phyloP scores from a whole-genome alignment of 345 rosid genomes.

The Cardamine resedifolia region DNA sequence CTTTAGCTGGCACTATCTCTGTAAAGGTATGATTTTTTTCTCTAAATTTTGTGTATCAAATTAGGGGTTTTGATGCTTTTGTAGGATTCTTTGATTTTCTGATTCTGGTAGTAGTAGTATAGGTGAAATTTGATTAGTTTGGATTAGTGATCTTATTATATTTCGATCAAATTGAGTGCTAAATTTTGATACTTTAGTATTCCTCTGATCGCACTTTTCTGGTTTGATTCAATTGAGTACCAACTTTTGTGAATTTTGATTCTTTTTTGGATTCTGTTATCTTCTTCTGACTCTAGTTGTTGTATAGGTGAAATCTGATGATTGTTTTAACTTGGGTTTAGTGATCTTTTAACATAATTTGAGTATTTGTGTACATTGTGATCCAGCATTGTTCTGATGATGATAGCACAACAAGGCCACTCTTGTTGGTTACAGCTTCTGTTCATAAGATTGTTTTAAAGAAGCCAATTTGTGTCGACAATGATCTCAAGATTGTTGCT shows the following conservation, averaged over 20 bases:
- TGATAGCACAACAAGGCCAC: slow-evolving; percentile 78
- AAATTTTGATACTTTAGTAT: not conserved
- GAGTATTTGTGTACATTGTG: slow-evolving; percentile 3
- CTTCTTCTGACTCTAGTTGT: not conserved
- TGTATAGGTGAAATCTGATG: not conserved
- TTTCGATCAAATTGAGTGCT: not conserved
- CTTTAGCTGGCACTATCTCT: slow-evolving; percentile 86
- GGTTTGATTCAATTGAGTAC: not conserved
- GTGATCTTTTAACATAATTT: not conserved
- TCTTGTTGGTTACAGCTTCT: slow-evolving; percentile 82
- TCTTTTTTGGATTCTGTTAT: too few species aligned
- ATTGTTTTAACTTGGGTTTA: not conserved
- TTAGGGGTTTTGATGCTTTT: not conserved
- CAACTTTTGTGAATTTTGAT: not conserved
- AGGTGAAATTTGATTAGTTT: too few species aligned
- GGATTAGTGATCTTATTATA: too few species aligned
- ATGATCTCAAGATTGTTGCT: slow-evolving; percentile 69
- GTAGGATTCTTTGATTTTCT: not conserved
- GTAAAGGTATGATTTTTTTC: slow-evolving; percentile 55
- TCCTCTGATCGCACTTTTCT: not conserved
- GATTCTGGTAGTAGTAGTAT: too few species aligned
- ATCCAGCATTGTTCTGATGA: slow-evolving; percentile 76
- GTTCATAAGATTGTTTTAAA: slow-evolving; percentile 78
- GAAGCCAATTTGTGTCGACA: slow-evolving; percentile 70
- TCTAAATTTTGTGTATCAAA: slow-evolving; percentile 29